Evolutionary conservation across 2,329 filamentous ascomycete genomes (phyloP).

Genomic region (Grosmannia serpens): DNA sequence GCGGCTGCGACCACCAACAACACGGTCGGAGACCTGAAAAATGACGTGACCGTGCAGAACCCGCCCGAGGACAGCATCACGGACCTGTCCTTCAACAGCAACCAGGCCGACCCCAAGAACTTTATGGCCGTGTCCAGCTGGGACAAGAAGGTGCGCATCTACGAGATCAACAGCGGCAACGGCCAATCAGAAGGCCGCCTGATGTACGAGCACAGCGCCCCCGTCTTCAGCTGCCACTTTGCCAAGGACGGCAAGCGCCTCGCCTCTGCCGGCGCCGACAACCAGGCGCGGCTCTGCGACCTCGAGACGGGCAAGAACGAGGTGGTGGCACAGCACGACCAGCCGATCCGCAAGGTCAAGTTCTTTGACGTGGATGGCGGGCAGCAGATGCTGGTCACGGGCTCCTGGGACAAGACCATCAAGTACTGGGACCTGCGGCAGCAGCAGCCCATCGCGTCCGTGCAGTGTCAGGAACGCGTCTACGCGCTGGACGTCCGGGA

Average conservation of each 20-base stretch:
- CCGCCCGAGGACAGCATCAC: constrained; percentile 86
- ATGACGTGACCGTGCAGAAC: constrained; percentile 68
- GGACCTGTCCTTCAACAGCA: constrained; percentile 60
- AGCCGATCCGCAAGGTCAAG: constrained; percentile 65
- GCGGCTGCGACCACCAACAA: constrained; percentile 44
- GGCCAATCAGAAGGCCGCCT: constrained; percentile 78
- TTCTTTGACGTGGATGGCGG: constrained; percentile 65
- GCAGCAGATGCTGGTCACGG: constrained; percentile 77
- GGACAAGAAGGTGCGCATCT: constrained; percentile 97
- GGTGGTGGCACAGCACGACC: constrained; percentile 76
- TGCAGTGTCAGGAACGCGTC: constrained; percentile 63
- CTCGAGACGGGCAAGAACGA: constrained; percentile 54
- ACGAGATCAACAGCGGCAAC: constrained; percentile 63
- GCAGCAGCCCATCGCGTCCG: constrained; percentile 50
- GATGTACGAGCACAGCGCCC: constrained; percentile 73
- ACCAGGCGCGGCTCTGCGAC: constrained; percentile 80
- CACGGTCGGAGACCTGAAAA: constrained; percentile 81
- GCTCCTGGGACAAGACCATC: constrained; percentile 83
- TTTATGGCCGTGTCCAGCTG: constrained; percentile 85
- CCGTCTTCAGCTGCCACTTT: constrained; percentile 77
- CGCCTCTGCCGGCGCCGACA: constrained; percentile 80
- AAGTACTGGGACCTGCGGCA: constrained; percentile 79
- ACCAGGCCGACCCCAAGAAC: constrained; percentile 45
- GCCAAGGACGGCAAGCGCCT: constrained; percentile 92
- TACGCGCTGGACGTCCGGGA: constrained; percentile 90